These are phyloP conservation scores for Coniferiporia sulphurascens DNA, from an alignment of 1,284 basidiomycete species.

Conservation along the genomic window DNA sequence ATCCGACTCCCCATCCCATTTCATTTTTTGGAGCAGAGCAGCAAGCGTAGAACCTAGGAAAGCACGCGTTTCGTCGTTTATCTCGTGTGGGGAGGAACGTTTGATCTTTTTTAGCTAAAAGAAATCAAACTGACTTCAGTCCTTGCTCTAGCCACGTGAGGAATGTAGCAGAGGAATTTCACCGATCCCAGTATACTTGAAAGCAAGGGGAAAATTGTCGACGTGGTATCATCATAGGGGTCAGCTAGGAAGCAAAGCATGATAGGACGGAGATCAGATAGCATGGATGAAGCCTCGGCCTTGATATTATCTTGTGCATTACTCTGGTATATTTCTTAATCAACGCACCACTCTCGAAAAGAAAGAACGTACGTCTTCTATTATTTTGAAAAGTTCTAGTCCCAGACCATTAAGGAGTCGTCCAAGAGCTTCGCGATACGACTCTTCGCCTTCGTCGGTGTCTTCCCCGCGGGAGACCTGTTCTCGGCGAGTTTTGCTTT, in stretches of 20 bases:
- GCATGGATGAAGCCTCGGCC: slow-evolving; percentile 63
- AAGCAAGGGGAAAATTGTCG: slow-evolving; percentile 79
- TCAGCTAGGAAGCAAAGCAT: slow-evolving; percentile 90
- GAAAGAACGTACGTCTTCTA: slow-evolving; percentile 60
- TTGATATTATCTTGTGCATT: slow-evolving; percentile 52
- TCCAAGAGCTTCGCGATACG: slow-evolving; percentile 87
- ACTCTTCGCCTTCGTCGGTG: slow-evolving; percentile 74
- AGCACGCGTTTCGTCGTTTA: slow-evolving; percentile 11
- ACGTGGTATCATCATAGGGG: slow-evolving; percentile 81
- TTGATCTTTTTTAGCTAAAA: slow-evolving; percentile 41
- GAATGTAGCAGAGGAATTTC: slow-evolving; percentile 29
- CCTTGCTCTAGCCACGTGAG: neutral
- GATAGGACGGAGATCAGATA: slow-evolving; percentile 73
- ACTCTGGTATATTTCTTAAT: slow-evolving; percentile 40
- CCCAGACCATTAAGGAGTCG: slow-evolving; percentile 83
- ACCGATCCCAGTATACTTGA: slow-evolving; percentile 72
- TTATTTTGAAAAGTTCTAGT: slow-evolving; percentile 79
- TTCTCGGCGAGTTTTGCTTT: slow-evolving; percentile 68
- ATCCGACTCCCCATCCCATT: slow-evolving; percentile 86
- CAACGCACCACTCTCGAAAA: neutral
- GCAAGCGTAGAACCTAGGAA: slow-evolving; percentile 48
- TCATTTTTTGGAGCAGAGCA: slow-evolving; percentile 83
- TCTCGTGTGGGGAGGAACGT: slow-evolving; percentile 43
- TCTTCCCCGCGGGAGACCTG: slow-evolving; percentile 62
- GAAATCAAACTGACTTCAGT: neutral